phyloP scores from a whole-genome alignment of 2,329 filamentous ascomycete species.

The Alternaria infectoria region DNA sequence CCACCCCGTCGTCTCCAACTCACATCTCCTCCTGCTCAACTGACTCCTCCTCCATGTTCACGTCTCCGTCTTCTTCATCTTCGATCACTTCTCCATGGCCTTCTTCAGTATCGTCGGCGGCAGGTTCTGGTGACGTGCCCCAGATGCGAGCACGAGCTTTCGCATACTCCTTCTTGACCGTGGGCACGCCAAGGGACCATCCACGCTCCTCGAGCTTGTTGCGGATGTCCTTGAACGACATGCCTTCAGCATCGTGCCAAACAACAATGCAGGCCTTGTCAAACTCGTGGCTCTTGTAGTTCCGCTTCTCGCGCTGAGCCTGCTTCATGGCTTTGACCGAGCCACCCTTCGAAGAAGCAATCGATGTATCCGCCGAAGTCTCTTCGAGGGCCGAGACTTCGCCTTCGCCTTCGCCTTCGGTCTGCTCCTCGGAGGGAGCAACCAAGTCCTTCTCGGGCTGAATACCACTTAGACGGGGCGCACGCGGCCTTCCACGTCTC shows the following conservation, averaged over 20 bases:
- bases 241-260: conserved; percentile 15
- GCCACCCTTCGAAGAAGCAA: background rate
- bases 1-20: background rate
- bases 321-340: background rate
- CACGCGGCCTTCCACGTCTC: conserved; percentile 14
- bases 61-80: background rate
- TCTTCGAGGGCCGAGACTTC: background rate
- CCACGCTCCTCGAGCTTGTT: conserved; percentile 14
- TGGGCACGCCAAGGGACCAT: conserved; percentile 19
- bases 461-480: background rate
- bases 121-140: background rate
- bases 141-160: conserved; percentile 12
- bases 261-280: conserved; percentile 23
- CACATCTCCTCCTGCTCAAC: background rate
- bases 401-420: background rate
- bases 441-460: background rate
- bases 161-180: conserved; percentile 21
- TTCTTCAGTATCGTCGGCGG: background rate
- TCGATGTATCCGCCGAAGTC: background rate
- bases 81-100: background rate
- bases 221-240: conserved; percentile 17
- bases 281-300: conserved; percentile 1
- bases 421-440: background rate
- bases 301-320: background rate
- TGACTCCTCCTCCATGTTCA: background rate